Percentiles rank a stretch among this genome's conserved stretches.
These are phyloP conservation scores for Fallopia convolvulus DNA, from an alignment of 148 eudicot species.

Conservation along the genomic window DNA sequence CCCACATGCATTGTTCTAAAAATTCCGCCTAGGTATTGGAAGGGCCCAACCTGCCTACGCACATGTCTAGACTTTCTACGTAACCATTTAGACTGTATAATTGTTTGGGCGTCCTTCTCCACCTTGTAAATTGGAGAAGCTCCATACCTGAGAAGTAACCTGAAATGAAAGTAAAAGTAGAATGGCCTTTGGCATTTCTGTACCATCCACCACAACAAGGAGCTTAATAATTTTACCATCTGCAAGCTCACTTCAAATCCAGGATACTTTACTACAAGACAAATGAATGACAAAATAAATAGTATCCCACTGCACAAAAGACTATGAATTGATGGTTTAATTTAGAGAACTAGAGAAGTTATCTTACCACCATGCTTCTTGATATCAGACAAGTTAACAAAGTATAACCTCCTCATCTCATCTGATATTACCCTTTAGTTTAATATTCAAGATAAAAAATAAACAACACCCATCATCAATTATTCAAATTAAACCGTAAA, in stretches of 20 bases:
- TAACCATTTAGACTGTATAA: too few species aligned
- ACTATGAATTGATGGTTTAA: neutral
- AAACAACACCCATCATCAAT: constrained; percentile 3
- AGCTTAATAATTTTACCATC: constrained; percentile 58
- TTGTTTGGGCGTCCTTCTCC: too few species aligned
- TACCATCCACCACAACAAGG: constrained; percentile 39
- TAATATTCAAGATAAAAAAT: constrained; percentile 6
- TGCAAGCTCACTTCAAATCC: constrained; percentile 46
- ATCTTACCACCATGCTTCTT: constrained; percentile 93
- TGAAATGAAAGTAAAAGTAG: constrained; percentile 76
- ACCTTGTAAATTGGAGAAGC: neutral
- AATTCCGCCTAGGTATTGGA: too few species aligned
- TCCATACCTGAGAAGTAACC: constrained; percentile 70
- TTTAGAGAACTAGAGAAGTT: neutral
- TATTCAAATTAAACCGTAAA: neutral
- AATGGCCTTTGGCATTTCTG: constrained; percentile 53
- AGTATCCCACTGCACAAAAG: constrained; percentile 13
- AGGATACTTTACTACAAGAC: constrained; percentile 67
- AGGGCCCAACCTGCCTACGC: too few species aligned
- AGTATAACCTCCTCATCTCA: constrained; percentile 56
- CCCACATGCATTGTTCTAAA: neutral
- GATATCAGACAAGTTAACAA: constrained; percentile 81
- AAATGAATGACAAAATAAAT: neutral
- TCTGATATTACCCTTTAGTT: constrained; percentile 75
- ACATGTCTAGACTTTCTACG: too few species aligned